Percentiles rank a stretch among this genome's conserved stretches.
phyloP scores from a whole-genome alignment of 2,329 filamentous ascomycete species.

The Shiraia sp. region DNA sequence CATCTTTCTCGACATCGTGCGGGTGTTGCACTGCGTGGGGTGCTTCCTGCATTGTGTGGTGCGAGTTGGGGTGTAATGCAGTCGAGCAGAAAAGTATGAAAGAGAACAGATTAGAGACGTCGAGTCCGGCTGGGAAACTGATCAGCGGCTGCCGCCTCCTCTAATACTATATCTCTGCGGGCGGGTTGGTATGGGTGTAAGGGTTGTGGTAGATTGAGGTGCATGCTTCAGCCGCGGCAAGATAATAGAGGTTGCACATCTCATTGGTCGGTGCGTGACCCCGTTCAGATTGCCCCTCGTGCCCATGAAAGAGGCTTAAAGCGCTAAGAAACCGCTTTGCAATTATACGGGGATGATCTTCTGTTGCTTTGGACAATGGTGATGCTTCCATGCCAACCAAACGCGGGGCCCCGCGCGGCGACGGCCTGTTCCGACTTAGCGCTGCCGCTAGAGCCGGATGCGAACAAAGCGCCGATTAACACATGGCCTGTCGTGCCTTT shows the following conservation, averaged over 20 bases:
- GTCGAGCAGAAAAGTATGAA: too few relatives aligned
- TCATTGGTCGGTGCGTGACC: background rate
- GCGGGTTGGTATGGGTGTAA: too few relatives aligned
- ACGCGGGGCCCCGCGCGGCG: slow-evolving; percentile 15
- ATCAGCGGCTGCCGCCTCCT: background rate
- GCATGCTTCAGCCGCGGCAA: slow-evolving; percentile 14
- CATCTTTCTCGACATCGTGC: slow-evolving; percentile 13
- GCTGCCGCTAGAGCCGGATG: background rate
- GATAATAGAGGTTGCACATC: slow-evolving; percentile 1
- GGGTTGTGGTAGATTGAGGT: background rate
- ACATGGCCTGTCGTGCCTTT: background rate
- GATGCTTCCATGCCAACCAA: slow-evolving; percentile 3
- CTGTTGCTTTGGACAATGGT: background rate
- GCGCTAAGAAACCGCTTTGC: too few relatives aligned
- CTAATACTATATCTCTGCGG: background rate
- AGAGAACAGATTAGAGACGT: background rate
- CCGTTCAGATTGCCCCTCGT: background rate
- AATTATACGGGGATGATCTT: too few relatives aligned
- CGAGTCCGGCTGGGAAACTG: background rate
- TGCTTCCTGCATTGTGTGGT: slow-evolving; percentile 13
- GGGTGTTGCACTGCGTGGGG: slow-evolving; percentile 3
- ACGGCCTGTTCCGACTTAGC: slow-evolving; percentile 1
- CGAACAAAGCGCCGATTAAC: slow-evolving; percentile 2
- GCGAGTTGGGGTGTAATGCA: too few relatives aligned
- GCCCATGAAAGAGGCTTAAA: background rate